Conservation (phyloP, 768 basidiomycete genomes). For the Hygrophorus pudorinus region DNA sequence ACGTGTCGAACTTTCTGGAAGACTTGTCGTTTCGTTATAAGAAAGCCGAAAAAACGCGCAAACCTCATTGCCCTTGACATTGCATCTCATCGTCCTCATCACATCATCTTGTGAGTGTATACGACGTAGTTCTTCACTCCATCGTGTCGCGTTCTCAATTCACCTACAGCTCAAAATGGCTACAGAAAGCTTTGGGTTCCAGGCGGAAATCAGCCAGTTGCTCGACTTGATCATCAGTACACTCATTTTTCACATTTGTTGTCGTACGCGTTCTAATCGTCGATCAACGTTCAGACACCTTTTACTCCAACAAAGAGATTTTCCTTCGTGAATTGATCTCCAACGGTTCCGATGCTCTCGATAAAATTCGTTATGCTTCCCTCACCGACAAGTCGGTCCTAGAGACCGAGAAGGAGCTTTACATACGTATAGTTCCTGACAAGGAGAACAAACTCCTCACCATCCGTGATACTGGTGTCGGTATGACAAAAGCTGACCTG, state of each 20-base stretch:
- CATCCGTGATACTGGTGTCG: constrained; percentile 93
- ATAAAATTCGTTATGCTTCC: constrained; percentile 97
- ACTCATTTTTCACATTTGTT: constrained; percentile 19
- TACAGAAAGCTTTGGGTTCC: constrained; percentile 88
- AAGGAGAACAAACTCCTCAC: constrained; percentile 88
- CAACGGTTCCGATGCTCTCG: constrained; percentile 95
- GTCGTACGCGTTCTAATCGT: constrained; percentile 6
- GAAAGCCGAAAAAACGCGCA: neutral
- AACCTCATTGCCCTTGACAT: neutral
- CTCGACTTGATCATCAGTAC: constrained; percentile 97
- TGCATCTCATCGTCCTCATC: neutral
- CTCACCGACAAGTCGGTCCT: constrained; percentile 88
- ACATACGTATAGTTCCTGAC: constrained; percentile 90
- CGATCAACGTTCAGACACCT: constrained; percentile 57
- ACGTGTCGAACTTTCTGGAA: constrained; percentile 7
- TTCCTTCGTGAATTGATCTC: constrained; percentile 99
- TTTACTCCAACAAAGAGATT: constrained; percentile 99
- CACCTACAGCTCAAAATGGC: constrained; percentile 39
- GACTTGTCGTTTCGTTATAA: neutral
- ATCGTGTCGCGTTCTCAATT: constrained; percentile 3
- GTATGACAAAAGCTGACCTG: constrained; percentile 99
- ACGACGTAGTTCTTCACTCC: neutral
- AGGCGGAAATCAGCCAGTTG: constrained; percentile 98
- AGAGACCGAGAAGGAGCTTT: constrained; percentile 86
- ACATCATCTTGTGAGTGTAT: constrained; percentile 1